Conservation (phyloP, 345 rosid species). For the Pistacia integerrima region DNA sequence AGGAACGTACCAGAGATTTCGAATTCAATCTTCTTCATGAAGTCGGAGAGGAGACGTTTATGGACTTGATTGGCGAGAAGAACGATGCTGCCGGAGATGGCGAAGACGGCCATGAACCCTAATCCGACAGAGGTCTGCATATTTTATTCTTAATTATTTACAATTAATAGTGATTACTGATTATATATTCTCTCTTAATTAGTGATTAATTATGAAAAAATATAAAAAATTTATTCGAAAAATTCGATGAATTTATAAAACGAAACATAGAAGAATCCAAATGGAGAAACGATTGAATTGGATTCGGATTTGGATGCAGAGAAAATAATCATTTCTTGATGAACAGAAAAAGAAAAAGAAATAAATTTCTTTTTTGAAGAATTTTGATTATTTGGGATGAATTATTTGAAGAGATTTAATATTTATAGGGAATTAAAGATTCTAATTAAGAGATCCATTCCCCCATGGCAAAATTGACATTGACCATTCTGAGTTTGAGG, state of each 20-base stretch:
- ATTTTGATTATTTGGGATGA: not conserved
- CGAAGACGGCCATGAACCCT: slow-evolving; percentile 70
- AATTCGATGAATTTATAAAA: not conserved
- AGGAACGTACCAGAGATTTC: slow-evolving; percentile 47
- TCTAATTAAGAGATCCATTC: no score
- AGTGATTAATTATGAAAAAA: no score
- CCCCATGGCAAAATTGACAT: no score
- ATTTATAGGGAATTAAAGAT: not conserved
- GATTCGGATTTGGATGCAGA: not conserved
- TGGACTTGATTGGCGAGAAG: slow-evolving; percentile 61
- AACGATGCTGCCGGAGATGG: slow-evolving; percentile 77
- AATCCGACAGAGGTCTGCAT: slow-evolving; percentile 50
- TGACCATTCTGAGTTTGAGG: no score
- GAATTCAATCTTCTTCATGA: slow-evolving; percentile 62
- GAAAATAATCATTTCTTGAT: slow-evolving; percentile 11
- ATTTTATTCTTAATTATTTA: not conserved
- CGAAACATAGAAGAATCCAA: not conserved
- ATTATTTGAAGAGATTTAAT: not conserved
- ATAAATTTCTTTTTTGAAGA: not conserved
- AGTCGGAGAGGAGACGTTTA: slow-evolving; percentile 70
- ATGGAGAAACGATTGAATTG: not conserved
- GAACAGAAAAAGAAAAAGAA: not conserved
- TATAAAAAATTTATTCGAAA: not conserved
- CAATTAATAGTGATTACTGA: no score
- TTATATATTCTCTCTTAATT: no score